Base-by-base conservation (phyloP, 2,329 filamentous ascomycete genomes). In the Graphilbum sp. region DNA sequence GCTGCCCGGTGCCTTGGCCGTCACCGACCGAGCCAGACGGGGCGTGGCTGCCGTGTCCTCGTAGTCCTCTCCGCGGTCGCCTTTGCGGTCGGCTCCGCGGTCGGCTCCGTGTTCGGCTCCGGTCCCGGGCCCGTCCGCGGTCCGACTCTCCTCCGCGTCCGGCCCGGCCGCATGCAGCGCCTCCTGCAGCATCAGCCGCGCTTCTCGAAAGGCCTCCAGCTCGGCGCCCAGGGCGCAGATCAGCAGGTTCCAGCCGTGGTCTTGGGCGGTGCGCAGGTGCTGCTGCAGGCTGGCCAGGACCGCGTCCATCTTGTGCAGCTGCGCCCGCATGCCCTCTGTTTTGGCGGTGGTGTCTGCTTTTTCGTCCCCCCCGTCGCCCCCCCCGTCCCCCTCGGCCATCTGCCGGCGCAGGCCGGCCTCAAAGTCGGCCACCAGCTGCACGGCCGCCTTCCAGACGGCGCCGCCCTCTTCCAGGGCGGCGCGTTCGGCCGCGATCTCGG, bases 161-260 rank as follows among this genome's bases (percentile, higher is more conserved):
- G 54, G 47, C 0, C 58, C 55, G 1, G 53, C 49, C 2, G 46
- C 47, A 4, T 48, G 51, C 15, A 59, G 39, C 4, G 52, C 50
- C 6, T 53, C 49, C 1, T 46, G 47, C 1, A 57, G 45, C 43
- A 57, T 49, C 16, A 31, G 18, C 21, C 51, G 48, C 0, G 54
- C 58, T 30, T 58, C 53, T 15, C 43, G 47, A 18, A 59, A 56
- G 0, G 53, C 53, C 32, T 52, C 51, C 5, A 58, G 46, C 40
- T 57, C 82, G 0, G 82, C 81, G 1, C 80, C 79, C 25, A 88
- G 74, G 11, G 79, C 80, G 37, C 73, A 81, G 5, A 86, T 75
- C 16, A 88, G 62, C 15, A 87, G 58, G 40, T 79, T 86, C 81
- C 82, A 88, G 15, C 67, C 65, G 40, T 69, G 69, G 1, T 63